Percentiles rank a stretch among this genome's conserved stretches.
phyloP scores from a whole-genome alignment of 169 alveolate species.

The Miamiensis avidus region DNA sequence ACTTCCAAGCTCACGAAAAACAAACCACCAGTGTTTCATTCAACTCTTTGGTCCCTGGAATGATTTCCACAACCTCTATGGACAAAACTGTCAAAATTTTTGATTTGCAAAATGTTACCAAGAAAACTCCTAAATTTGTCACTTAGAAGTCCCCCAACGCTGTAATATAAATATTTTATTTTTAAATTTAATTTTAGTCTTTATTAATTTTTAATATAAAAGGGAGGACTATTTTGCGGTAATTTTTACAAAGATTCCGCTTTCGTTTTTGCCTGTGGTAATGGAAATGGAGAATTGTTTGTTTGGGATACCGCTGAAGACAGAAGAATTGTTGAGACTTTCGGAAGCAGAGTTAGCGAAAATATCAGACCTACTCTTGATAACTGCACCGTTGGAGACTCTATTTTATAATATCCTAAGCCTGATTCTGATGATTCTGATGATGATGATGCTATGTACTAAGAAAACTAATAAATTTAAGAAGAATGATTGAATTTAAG shows the following conservation, averaged over 20 bases:
- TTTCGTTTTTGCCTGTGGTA: slow-evolving; percentile 83
- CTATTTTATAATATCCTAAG: no score
- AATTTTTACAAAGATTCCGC: slow-evolving; percentile 81
- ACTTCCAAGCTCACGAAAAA: slow-evolving; percentile 71
- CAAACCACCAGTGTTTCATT: slow-evolving; percentile 66
- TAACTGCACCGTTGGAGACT: neutral
- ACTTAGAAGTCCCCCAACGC: slow-evolving; percentile 59
- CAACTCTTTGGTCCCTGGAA: slow-evolving; percentile 56
- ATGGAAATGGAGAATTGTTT: slow-evolving; percentile 79
- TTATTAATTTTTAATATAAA: neutral
- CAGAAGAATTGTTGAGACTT: slow-evolving; percentile 27
- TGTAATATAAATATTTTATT: slow-evolving; percentile 26
- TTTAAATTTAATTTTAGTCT: neutral
- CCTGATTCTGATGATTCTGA: neutral
- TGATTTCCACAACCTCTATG: slow-evolving; percentile 71
- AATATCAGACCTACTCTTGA: slow-evolving; percentile 26
- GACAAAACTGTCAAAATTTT: slow-evolving; percentile 77
- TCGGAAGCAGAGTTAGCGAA: slow-evolving; percentile 27
- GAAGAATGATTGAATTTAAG: no score
- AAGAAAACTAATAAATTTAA: neutral
- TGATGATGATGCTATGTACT: neutral
- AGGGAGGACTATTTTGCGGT: slow-evolving; percentile 77
- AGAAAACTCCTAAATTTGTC: slow-evolving; percentile 52
- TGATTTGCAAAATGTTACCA: slow-evolving; percentile 54
- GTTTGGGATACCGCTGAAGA: slow-evolving; percentile 85